These are phyloP conservation scores for Torrubiella hemipterigena DNA, from an alignment of 2,329 filamentous ascomycete genomes.

Conservation along the genomic window DNA sequence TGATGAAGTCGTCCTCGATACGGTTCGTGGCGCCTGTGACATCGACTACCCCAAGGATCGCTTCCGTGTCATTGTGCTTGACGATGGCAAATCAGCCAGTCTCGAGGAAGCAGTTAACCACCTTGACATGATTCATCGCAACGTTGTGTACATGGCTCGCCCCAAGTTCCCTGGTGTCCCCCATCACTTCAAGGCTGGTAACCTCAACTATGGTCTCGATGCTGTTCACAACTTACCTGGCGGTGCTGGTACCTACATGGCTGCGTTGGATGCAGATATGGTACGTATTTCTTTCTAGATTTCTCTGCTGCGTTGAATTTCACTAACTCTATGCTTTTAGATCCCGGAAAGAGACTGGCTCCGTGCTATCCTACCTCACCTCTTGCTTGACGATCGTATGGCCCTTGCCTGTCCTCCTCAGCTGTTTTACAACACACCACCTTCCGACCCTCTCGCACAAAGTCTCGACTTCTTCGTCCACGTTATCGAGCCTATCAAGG, in stretches of 20 bases:
- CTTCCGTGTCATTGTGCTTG: slow-evolving; percentile 42
- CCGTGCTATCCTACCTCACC: slow-evolving; percentile 44
- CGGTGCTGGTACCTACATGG: slow-evolving; percentile 45
- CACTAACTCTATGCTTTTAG: slow-evolving; percentile 12
- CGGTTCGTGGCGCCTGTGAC: slow-evolving; percentile 39
- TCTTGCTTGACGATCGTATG: slow-evolving; percentile 43
- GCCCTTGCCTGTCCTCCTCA: slow-evolving; percentile 49
- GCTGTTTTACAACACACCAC: slow-evolving; percentile 51
- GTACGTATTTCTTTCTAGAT: slow-evolving; percentile 13
- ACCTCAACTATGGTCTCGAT: slow-evolving; percentile 48
- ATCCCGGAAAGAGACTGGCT: slow-evolving; percentile 51
- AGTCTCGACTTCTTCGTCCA: slow-evolving; percentile 47
- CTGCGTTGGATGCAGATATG: slow-evolving; percentile 58
- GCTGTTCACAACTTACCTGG: slow-evolving; percentile 36
- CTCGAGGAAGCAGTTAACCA: slow-evolving; percentile 27
- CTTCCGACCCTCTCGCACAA: slow-evolving; percentile 44
- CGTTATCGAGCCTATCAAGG: slow-evolving; percentile 36
- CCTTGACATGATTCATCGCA: slow-evolving; percentile 27
- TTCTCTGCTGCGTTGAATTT: not conserved
- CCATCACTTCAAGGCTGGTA: slow-evolving; percentile 52
- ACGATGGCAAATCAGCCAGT: slow-evolving; percentile 36
- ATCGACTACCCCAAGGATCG: slow-evolving; percentile 40
- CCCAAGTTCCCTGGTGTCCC: slow-evolving; percentile 34
- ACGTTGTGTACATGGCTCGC: slow-evolving; percentile 41
- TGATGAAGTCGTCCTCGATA: slow-evolving; percentile 43